phyloP scores from a whole-genome alignment of 2,329 filamentous ascomycete species.

The Eutypa lata region DNA sequence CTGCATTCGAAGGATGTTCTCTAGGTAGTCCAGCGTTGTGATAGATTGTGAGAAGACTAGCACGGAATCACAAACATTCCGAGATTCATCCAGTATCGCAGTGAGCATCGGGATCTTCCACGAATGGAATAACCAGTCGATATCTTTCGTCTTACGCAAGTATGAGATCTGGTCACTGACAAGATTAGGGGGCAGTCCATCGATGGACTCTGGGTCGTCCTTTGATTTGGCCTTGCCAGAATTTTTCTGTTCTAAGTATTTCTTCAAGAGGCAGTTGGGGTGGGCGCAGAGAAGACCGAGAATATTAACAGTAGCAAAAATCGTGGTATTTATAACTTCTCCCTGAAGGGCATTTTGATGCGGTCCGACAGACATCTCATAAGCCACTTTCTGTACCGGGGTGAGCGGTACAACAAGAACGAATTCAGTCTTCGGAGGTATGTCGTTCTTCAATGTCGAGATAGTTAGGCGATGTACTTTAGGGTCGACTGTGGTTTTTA shows the following conservation, averaged over 20 bases:
- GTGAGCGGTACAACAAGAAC: conserved; percentile 73
- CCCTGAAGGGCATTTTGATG: conserved; percentile 3
- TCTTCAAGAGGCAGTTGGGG: conserved; percentile 43
- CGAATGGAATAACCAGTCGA: conserved; percentile 53
- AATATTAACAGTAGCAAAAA: conserved; percentile 36
- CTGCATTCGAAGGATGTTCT: conserved; percentile 49
- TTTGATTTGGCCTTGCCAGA: conserved; percentile 8
- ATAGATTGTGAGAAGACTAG: conserved; percentile 78
- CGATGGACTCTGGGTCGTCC: conserved; percentile 9
- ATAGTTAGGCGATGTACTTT: conserved; percentile 78
- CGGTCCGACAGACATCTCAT: conserved; percentile 44
- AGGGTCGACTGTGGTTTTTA: conserved; percentile 70
- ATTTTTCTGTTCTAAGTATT: conserved; percentile 26
- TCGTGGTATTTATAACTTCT: neutral
- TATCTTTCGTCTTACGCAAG: conserved; percentile 34
- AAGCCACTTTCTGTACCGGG: conserved; percentile 59
- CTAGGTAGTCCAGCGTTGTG: conserved; percentile 66
- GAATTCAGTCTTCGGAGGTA: conserved; percentile 79
- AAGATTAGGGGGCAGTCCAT: conserved; percentile 26
- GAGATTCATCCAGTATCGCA: conserved; percentile 66
- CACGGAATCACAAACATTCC: conserved; percentile 64
- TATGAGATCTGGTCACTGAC: conserved; percentile 29
- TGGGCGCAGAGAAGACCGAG: conserved; percentile 52
- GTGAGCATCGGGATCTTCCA: conserved; percentile 67
- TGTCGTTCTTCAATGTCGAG: conserved; percentile 56